Base-by-base conservation (phyloP, 768 basidiomycete species). In the Kwoniella botswanensis region DNA sequence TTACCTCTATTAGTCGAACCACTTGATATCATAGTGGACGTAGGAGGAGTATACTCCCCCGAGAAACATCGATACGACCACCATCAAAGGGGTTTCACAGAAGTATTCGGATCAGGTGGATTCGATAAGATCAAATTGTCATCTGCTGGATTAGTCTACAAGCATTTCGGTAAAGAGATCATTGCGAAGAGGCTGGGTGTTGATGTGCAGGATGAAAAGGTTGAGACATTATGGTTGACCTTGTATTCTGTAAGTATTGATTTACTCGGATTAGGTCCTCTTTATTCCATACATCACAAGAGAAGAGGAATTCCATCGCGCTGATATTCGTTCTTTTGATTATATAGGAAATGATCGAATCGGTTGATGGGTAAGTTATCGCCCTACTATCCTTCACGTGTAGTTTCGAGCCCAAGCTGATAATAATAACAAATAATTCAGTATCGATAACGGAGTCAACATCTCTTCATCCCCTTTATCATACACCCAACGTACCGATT, bases 21-120 rank as follows among this genome's bases (percentile, higher is more conserved):
- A 6, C 94, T 95, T 82, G 91, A 94, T 82, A 94, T 99, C 79
- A 92, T 99, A 41, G 93, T 98, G 24, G 96, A 99, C 80, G 94
- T 99, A 61, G 95, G 97, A 11, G 94, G 92, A 6, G 87, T 92
- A 24, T 99, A 98, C 82, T 93, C 96, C 66, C 89, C 90, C 78
- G 85, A 85, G 70, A 89, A 86, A 66, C 88, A 90, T 64, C 88
- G 91, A 50, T 99, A 93, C 82, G 96, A 99, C 83, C 96, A 99
- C 81, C 96, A 99, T 80, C 96, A 99, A 79, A 89, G 95, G 53
- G 94, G 92, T 0, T 99, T 99, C 83, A 86, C 86, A 6, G 92
- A 96, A 80, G 88, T 92, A 26, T 97, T 99, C 80, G 96, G 94
- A 2, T 86, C 91, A 74, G 93, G 92, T 9, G 74, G 79, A 35